phyloP scores from a whole-genome alignment of 371 early-diverging fungal species.

The Batrachochytrium dendrobatidis region DNA sequence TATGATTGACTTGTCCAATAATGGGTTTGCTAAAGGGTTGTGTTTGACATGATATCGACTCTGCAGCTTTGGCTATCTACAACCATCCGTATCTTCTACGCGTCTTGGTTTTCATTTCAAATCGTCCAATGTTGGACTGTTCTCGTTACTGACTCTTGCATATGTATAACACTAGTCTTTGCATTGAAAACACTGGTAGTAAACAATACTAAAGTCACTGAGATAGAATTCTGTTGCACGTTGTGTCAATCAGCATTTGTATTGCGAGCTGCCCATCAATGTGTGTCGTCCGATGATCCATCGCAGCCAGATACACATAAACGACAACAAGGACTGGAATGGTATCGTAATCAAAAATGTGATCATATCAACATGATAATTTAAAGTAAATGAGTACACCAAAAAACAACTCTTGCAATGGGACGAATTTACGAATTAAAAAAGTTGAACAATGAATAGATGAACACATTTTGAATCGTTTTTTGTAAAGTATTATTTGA shows the following conservation, averaged over 20 bases:
- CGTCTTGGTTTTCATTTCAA: no score
- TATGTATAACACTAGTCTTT: neutral
- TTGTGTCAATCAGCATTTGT: constrained; percentile 11
- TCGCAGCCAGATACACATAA: neutral
- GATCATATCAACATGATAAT: constrained; percentile 14
- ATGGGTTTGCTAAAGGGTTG: no score
- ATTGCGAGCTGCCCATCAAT: constrained; percentile 14
- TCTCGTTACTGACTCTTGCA: neutral
- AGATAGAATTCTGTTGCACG: constrained; percentile 10
- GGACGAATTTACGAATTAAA: no score
- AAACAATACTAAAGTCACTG: constrained; percentile 10
- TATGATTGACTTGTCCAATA: no score
- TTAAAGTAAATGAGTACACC: neutral
- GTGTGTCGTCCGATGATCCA: constrained; percentile 1
- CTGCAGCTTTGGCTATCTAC: no score
- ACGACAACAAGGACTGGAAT: constrained; percentile 11
- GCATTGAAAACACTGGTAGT: constrained; percentile 10
- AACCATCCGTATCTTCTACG: no score
- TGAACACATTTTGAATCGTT: no score
- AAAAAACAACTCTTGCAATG: neutral
- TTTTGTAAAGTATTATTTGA: no score
- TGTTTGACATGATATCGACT: no score
- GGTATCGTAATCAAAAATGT: constrained; percentile 9
- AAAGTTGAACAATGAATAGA: no score
- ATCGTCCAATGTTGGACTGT: neutral